Percentiles rank a stretch among this genome's conserved stretches.
phyloP scores from a whole-genome alignment of 306 rosid genomes.

The Trifolium subterraneum region DNA sequence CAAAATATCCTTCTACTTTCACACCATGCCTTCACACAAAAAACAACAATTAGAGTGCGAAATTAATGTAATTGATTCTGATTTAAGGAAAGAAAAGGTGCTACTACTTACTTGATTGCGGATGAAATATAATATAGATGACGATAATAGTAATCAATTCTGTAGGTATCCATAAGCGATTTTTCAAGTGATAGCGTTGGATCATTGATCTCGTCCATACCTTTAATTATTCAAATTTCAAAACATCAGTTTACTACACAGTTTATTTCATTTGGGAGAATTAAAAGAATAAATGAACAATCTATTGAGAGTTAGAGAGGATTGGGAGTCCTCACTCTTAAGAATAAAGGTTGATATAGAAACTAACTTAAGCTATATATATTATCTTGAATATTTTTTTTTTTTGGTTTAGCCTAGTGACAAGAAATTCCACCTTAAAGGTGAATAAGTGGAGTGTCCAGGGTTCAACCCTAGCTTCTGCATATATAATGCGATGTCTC shows the following conservation, averaged over 20 bases:
- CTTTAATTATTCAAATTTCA: slow-evolving; percentile 36
- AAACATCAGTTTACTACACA: not conserved
- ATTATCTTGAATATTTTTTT: too few species aligned
- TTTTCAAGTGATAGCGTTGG: slow-evolving; percentile 47
- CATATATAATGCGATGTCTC: too few species aligned
- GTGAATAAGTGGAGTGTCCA: too few species aligned
- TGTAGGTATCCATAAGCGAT: not conserved
- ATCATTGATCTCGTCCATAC: slow-evolving; percentile 60
- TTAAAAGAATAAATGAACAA: not conserved
- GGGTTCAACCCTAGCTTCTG: too few species aligned
- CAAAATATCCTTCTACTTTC: slow-evolving; percentile 61
- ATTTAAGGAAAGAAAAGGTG: not conserved
- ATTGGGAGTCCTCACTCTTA: not conserved
- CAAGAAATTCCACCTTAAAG: too few species aligned
- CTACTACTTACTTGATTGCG: not conserved
- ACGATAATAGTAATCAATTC: slow-evolving; percentile 1
- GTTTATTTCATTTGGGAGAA: not conserved
- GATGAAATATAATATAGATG: slow-evolving; percentile 10
- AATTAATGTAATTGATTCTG: not conserved
- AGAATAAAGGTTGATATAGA: not conserved
- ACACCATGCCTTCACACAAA: slow-evolving; percentile 50
- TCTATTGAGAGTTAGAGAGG: not conserved
- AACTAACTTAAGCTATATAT: not conserved
- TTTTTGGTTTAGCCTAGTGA: too few species aligned
- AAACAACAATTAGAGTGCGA: not conserved